Evolutionary conservation across 208 protist species (phyloP).

Genomic region (Sergeia podlipaevii): DNA sequence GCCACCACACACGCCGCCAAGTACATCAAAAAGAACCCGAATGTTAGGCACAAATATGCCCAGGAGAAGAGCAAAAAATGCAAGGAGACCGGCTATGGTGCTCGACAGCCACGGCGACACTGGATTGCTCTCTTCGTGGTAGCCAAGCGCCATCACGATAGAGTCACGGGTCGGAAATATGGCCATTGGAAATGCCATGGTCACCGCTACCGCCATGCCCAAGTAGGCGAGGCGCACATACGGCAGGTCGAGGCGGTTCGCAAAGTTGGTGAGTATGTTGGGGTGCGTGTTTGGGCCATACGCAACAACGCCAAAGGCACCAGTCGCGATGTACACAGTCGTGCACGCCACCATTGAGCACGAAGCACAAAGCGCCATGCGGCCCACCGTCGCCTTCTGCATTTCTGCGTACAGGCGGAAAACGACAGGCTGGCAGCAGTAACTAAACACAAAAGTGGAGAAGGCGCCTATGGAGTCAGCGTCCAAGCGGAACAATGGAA

Average conservation of each 20-base stretch:
- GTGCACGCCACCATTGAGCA: conserved; percentile 60
- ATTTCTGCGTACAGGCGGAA: conserved; percentile 75
- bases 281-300: conserved; percentile 52
- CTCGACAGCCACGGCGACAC: conserved; percentile 28
- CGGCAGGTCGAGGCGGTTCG: conserved; percentile 26
- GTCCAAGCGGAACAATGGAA: conserved; percentile 27
- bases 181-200: conserved; percentile 81
- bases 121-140: conserved; percentile 32
- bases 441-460: conserved; percentile 72
- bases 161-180: conserved; percentile 80
- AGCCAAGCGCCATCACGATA: conserved; percentile 55
- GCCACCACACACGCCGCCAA: conserved; percentile 71
- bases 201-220: conserved; percentile 65
- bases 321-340: conserved; percentile 60
- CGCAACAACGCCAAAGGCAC: conserved; percentile 57
- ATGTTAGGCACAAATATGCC: conserved; percentile 73
- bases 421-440: conserved; percentile 78
- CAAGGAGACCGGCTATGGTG: conserved; percentile 39
- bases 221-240: conserved; percentile 61
- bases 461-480: conserved; percentile 32
- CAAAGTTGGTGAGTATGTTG: conserved; percentile 81
- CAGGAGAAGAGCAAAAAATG: conserved; percentile 56
- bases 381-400: conserved; percentile 33
- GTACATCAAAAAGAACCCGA: conserved; percentile 64
- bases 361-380: conserved; percentile 50